A percentile compares a stretch with the other conserved stretches of the same genome.
Evolutionary conservation across 2,329 filamentous ascomycete genomes (phyloP).

Genomic region (Fusarium verticillioides): DNA sequence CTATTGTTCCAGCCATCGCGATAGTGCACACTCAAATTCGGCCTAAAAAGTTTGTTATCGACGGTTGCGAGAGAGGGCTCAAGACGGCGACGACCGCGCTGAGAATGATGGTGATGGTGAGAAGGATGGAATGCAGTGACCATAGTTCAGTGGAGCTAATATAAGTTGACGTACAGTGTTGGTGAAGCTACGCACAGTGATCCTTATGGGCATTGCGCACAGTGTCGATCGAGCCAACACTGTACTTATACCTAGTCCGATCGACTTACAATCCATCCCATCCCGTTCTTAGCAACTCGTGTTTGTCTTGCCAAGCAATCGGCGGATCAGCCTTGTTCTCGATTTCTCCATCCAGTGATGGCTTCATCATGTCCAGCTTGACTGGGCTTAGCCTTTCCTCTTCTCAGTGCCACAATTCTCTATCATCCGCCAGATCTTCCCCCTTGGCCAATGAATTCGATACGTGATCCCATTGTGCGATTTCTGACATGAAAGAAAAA

Average conservation of each 20-base stretch:
- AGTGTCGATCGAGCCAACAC: accelerated
- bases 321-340: constrained; percentile 11
- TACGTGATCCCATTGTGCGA: background rate
- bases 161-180: background rate
- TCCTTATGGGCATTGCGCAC: accelerated
- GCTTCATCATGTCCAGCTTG: background rate
- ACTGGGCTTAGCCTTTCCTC: constrained; percentile 7
- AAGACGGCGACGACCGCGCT: constrained; percentile 2
- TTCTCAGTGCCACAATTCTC: constrained; percentile 1
- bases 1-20: background rate
- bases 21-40: background rate
- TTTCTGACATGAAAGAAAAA: background rate
- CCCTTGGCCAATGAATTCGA: background rate
- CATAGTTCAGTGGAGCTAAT: background rate
- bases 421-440: background rate
- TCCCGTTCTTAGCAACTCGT: constrained; percentile 1
- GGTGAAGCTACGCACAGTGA: accelerated
- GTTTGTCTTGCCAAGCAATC: constrained; percentile 10
- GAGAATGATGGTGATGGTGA: constrained; percentile 5
- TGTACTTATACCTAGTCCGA: background rate
- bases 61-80: constrained; percentile 1
- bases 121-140: constrained; percentile 29
- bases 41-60: background rate
- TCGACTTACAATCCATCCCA: constrained; percentile 6
- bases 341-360: background rate